Conservation (phyloP, 2,329 filamentous ascomycete species). For the Talaromyces sp. region DNA sequence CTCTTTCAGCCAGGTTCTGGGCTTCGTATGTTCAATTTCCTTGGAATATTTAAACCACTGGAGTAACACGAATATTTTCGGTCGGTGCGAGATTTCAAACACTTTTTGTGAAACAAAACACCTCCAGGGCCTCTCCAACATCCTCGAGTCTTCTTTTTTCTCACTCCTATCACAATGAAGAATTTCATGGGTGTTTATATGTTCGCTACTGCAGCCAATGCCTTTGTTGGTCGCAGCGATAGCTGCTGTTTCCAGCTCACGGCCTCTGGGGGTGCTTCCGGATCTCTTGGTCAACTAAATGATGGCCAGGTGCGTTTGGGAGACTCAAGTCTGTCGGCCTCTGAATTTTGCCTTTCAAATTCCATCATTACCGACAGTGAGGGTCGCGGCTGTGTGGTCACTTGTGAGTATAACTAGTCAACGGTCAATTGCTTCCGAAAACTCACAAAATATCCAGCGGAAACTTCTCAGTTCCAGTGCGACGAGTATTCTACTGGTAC, state of each 20-base stretch:
- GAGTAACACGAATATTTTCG: neutral
- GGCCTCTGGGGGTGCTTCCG: conserved; percentile 53
- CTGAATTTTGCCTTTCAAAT: conserved; percentile 57
- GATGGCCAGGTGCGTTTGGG: conserved; percentile 66
- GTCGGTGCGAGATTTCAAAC: neutral
- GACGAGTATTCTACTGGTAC: conserved; percentile 56
- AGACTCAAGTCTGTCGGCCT: conserved; percentile 47
- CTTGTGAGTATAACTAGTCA: conserved; percentile 49
- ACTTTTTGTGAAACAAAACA: neutral
- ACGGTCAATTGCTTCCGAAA: neutral
- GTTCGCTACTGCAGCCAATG: conserved; percentile 43
- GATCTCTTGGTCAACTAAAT: conserved; percentile 61
- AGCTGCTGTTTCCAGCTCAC: conserved; percentile 58
- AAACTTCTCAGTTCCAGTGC: conserved; percentile 64
- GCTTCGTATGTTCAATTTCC: neutral
- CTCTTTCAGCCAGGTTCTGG: neutral
- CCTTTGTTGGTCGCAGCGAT: conserved; percentile 40
- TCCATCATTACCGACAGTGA: conserved; percentile 58
- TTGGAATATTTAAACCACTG: neutral
- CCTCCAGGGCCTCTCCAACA: neutral
- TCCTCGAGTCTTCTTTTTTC: neutral
- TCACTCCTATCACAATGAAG: conserved; percentile 37
- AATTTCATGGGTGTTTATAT: conserved; percentile 20
- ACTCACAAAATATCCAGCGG: conserved; percentile 41
- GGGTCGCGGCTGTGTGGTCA: conserved; percentile 65